These are phyloP conservation scores for Nothomitra cinnamomea DNA, from an alignment of 2,329 filamentous ascomycete genomes.

Conservation along the genomic window DNA sequence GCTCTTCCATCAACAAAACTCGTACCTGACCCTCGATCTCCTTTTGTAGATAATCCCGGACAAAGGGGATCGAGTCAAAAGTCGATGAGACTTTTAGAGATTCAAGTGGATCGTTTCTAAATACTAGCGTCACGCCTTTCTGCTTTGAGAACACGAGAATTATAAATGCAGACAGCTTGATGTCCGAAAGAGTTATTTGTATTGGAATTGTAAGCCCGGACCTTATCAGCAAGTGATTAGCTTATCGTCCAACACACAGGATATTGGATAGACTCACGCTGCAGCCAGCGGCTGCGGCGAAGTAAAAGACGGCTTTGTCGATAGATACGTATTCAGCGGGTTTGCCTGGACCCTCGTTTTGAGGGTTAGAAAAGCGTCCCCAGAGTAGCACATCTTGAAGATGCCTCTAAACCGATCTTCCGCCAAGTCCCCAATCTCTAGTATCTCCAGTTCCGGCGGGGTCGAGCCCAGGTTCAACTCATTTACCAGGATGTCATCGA, in stretches of 20 bases:
- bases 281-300: constrained; percentile 86
- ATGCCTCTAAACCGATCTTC: constrained; percentile 95
- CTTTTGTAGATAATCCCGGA: constrained; percentile 88
- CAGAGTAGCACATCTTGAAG: constrained; percentile 97
- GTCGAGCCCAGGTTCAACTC: constrained; percentile 93
- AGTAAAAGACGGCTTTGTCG: constrained; percentile 79
- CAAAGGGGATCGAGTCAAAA: constrained; percentile 97
- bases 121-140: constrained; percentile 91
- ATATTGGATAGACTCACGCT: constrained; percentile 27
- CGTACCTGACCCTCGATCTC: constrained; percentile 90
- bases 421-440: constrained; percentile 93
- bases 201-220: constrained; percentile 93
- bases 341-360: constrained; percentile 97
- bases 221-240: constrained; percentile 14
- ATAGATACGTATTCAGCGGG: constrained; percentile 87
- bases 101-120: constrained; percentile 93
- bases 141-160: constrained; percentile 95
- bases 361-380: constrained; percentile 86
- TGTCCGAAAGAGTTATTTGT: constrained; percentile 89
- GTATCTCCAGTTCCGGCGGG: constrained; percentile 85
- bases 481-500: constrained; percentile 96
- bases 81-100: constrained; percentile 97
- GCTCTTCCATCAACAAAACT: constrained; percentile 91
- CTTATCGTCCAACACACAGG: neutral
- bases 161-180: constrained; percentile 90